Percentiles rank a stretch among this genome's conserved stretches.
phyloP scores from a whole-genome alignment of 1,139 yeast genomes.

The Taphrina pruni region DNA sequence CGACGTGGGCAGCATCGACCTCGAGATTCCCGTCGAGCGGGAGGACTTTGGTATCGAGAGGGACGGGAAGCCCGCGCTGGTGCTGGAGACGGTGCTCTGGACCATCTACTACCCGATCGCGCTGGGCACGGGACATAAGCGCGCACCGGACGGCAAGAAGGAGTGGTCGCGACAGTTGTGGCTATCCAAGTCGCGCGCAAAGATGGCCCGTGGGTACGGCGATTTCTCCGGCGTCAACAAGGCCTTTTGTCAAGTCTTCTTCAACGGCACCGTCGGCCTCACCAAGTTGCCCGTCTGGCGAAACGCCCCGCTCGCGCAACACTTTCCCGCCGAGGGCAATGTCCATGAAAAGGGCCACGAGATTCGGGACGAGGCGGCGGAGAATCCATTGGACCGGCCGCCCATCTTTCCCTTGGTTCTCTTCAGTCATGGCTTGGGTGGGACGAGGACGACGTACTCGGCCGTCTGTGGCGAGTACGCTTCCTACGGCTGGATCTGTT shows the following conservation, averaged over 20 bases:
- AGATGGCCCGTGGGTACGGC: conserved; percentile 36
- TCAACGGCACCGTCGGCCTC: conserved; percentile 35
- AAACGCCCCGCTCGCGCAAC: conserved; percentile 39
- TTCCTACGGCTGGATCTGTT: conserved; percentile 46
- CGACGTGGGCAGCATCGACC: conserved; percentile 40
- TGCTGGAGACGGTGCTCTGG: conserved; percentile 34
- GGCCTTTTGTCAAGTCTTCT: conserved; percentile 32
- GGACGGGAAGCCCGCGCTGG: conserved; percentile 23
- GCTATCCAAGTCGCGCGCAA: conserved; percentile 24
- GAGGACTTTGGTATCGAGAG: conserved; percentile 26
- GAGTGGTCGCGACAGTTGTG: conserved; percentile 39
- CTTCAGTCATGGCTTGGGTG: conserved; percentile 48
- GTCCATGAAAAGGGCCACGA: conserved; percentile 23
- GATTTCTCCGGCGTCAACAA: conserved; percentile 37
- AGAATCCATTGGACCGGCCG: conserved; percentile 2
- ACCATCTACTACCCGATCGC: conserved; percentile 39
- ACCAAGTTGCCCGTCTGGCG: conserved; percentile 40
- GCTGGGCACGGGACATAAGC: conserved; percentile 20
- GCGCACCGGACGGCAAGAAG: conserved; percentile 33
- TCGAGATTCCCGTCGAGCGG: conserved; percentile 37
- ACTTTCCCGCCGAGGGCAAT: conserved; percentile 38
- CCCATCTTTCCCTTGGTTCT: conserved; percentile 46
- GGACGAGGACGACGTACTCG: conserved; percentile 47
- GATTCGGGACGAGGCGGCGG: conserved; percentile 26
- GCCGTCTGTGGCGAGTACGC: conserved; percentile 47